These are phyloP conservation scores for Barnettozyma sucrosica DNA, from an alignment of 805 yeast species.

Conservation along the genomic window DNA sequence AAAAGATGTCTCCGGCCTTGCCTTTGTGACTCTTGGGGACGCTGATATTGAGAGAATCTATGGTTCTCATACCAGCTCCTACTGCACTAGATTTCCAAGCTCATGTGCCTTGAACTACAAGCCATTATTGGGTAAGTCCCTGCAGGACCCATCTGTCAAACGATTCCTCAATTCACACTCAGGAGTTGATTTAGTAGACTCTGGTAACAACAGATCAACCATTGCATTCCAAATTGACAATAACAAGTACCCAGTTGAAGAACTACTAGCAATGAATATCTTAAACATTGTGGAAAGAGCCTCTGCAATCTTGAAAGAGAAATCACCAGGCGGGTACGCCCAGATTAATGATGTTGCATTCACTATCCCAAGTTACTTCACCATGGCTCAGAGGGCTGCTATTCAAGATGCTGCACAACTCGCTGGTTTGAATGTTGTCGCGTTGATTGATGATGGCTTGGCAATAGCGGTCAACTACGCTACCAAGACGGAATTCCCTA, in stretches of 20 bases:
- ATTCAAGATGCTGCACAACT: constrained; percentile 64
- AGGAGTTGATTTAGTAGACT: constrained; percentile 44
- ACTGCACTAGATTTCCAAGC: constrained; percentile 69
- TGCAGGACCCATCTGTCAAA: constrained; percentile 40
- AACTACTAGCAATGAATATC: constrained; percentile 77
- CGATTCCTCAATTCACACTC: constrained; percentile 52
- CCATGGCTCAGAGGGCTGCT: constrained; percentile 61
- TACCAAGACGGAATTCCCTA: constrained; percentile 43
- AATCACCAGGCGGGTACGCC: constrained; percentile 43
- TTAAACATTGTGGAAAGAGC: constrained; percentile 64
- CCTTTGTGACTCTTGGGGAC: constrained; percentile 43
- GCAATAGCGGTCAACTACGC: constrained; percentile 85
- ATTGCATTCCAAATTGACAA: constrained; percentile 50
- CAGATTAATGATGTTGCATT: constrained; percentile 62
- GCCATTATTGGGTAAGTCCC: constrained; percentile 59
- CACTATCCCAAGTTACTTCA: constrained; percentile 70
- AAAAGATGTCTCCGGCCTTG: constrained; percentile 78
- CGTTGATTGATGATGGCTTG: constrained; percentile 84
- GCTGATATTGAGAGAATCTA: constrained; percentile 62
- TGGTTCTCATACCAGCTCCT: constrained; percentile 69
- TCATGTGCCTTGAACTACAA: constrained; percentile 64
- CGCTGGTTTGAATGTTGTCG: constrained; percentile 59
- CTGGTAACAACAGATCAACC: constrained; percentile 43
- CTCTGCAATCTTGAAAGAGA: constrained; percentile 47
- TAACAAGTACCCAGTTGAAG: constrained; percentile 59